Evolutionary conservation across 306 rosid species (phyloP).

Genomic region (Malus sieversii): DNA sequence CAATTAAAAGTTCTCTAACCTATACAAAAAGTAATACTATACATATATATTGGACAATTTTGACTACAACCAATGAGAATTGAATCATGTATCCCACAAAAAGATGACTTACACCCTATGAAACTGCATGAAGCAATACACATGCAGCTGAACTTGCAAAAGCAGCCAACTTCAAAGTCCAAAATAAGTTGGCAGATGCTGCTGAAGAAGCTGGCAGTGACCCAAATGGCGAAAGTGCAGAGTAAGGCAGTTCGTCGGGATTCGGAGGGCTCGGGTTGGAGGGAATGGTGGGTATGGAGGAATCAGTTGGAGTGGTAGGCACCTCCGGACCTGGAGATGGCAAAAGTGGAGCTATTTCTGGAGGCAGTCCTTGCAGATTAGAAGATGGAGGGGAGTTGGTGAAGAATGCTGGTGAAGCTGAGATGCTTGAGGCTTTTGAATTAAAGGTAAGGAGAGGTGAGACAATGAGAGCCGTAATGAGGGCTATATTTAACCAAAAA

Average conservation of each 20-base stretch:
- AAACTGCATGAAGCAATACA: conserved; percentile 18
- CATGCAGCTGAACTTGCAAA: conserved; percentile 40
- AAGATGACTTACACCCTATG: conserved; percentile 24
- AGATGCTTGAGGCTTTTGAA: conserved; percentile 25
- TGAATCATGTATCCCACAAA: conserved; percentile 21
- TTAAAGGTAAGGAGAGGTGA: conserved; percentile 32
- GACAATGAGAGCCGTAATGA: conserved; percentile 40
- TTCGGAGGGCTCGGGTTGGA: conserved; percentile 84
- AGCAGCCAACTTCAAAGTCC: conserved; percentile 14
- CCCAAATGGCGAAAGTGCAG: conserved; percentile 55
- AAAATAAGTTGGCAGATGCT: conserved; percentile 25
- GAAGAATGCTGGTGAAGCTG: conserved; percentile 37
- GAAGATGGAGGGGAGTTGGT: conserved; percentile 34
- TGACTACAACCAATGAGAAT: conserved; percentile 3
- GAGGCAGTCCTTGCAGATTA: conserved; percentile 51
- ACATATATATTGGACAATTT: background rate
- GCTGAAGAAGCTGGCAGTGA: conserved; percentile 42
- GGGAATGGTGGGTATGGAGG: conserved; percentile 68
- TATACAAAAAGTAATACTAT: background rate
- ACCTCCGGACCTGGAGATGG: conserved; percentile 66
- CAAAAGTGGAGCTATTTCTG: conserved; percentile 79
- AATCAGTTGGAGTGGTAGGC: conserved; percentile 47
- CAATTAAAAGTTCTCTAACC: background rate
- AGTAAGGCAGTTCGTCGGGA: conserved; percentile 52
- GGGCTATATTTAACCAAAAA: conserved; percentile 32